A percentile compares a stretch with the other conserved stretches of the same genome.
These are phyloP conservation scores for Salvia splendens DNA, from an alignment of 257 asterid genomes.

Conservation along the genomic window DNA sequence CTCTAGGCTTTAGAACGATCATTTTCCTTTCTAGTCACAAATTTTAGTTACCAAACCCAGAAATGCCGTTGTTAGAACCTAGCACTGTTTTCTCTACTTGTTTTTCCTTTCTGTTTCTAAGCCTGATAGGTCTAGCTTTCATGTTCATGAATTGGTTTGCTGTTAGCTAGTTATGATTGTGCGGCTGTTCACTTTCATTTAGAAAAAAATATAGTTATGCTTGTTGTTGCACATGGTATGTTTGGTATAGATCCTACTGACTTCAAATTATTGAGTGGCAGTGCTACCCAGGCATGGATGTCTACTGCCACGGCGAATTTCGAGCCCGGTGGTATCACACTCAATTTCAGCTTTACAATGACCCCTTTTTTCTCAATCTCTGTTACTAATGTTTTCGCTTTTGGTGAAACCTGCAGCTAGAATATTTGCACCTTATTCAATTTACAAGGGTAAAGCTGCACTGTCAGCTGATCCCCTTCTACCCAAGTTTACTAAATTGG, in stretches of 20 bases:
- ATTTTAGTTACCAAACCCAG: not conserved
- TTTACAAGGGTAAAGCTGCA: constrained; percentile 92
- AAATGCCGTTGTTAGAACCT: not conserved
- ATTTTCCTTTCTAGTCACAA: not conserved
- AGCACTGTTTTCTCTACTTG: not conserved
- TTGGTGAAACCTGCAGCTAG: constrained; percentile 38
- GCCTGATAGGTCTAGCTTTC: not conserved
- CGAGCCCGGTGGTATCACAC: constrained; percentile 44
- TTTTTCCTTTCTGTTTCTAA: not conserved
- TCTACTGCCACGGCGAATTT: constrained; percentile 38
- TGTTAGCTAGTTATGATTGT: constrained; percentile 15
- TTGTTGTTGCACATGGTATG: constrained; percentile 26
- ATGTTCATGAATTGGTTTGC: not conserved
- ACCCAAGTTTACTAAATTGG: constrained; percentile 64
- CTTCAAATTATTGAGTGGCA: constrained; percentile 37
- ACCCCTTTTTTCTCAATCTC: not conserved
- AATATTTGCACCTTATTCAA: constrained; percentile 68
- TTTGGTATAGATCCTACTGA: constrained; percentile 28
- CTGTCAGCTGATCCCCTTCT: constrained; percentile 68
- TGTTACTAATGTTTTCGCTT: constrained; percentile 26
- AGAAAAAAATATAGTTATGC: not conserved
- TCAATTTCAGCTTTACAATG: not conserved
- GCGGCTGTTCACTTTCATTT: not conserved
- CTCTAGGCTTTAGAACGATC: not conserved
- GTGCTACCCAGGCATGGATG: constrained; percentile 37